Percentiles rank a stretch among this genome's conserved stretches.
Evolutionary conservation across 2,329 filamentous ascomycete genomes (phyloP).

Genomic region (Sporothrix brunneoviolacea): DNA sequence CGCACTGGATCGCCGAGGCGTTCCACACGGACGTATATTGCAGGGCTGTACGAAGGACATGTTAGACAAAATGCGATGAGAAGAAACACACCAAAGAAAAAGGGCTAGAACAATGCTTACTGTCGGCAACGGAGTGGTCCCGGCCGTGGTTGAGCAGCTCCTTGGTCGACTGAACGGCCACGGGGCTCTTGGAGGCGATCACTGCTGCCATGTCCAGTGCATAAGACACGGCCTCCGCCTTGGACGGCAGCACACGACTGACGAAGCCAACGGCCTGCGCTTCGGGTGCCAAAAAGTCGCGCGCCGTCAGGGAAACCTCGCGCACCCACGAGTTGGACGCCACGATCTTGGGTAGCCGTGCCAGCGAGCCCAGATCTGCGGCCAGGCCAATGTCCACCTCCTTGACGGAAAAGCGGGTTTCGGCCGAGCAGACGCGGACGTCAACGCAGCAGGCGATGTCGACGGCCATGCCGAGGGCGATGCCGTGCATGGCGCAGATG

Average conservation of each 20-base stretch:
- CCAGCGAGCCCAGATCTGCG: conserved; percentile 70
- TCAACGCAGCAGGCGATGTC: conserved; percentile 67
- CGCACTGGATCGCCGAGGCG: conserved; percentile 70
- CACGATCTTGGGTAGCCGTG: conserved; percentile 66
- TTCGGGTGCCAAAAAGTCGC: conserved; percentile 63
- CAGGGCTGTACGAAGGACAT: conserved; percentile 44
- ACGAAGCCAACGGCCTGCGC: conserved; percentile 65
- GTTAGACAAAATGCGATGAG: too few relatives aligned
- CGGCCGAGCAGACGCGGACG: conserved; percentile 56
- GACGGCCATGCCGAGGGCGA: conserved; percentile 70
- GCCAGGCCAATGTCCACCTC: conserved; percentile 78
- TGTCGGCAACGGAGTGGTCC: conserved; percentile 71
- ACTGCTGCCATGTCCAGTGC: conserved; percentile 57
- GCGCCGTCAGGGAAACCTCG: conserved; percentile 66
- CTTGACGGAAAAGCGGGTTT: conserved; percentile 63
- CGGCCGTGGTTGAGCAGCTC: conserved; percentile 75
- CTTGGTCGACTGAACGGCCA: conserved; percentile 83
- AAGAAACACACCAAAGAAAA: conserved; percentile 1
- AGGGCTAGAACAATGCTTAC: conserved; percentile 36
- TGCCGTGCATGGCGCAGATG: conserved; percentile 72
- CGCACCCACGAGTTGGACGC: conserved; percentile 70
- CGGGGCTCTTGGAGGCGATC: conserved; percentile 75
- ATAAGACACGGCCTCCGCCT: conserved; percentile 55
- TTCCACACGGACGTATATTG: conserved; percentile 88
- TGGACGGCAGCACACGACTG: conserved; percentile 55